Percentiles rank a stretch among this genome's conserved stretches.
phyloP scores from a whole-genome alignment of 163 green algal genomes.

The Chlorella variabilis region DNA sequence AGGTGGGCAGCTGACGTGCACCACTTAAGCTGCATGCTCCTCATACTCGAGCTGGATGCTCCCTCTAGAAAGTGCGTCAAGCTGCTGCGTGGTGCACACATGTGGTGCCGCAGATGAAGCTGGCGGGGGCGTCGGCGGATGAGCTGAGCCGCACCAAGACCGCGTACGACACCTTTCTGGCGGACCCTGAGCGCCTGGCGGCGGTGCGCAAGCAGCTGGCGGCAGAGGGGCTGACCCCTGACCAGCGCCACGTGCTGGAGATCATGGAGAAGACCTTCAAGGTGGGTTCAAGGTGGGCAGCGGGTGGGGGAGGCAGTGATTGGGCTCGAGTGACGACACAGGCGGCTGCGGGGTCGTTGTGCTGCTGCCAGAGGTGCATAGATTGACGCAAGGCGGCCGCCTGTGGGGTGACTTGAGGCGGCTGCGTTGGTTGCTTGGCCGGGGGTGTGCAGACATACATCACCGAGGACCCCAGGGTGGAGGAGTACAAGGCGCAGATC shows the following conservation, averaged over 20 bases:
- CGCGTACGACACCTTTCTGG: slow-evolving; percentile 70
- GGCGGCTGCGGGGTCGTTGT: no score
- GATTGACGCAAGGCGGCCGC: no score
- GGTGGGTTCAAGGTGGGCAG: slow-evolving; percentile 1
- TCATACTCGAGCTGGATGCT: no score
- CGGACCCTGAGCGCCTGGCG: slow-evolving; percentile 56
- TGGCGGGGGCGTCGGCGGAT: slow-evolving; percentile 57
- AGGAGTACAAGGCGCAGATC: slow-evolving; percentile 69
- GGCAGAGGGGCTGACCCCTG: slow-evolving; percentile 40
- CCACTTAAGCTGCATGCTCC: no score
- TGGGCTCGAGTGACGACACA: no score
- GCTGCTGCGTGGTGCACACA: no score
- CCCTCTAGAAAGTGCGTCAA: no score
- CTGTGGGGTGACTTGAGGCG: no score
- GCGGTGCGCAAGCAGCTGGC: slow-evolving; percentile 54
- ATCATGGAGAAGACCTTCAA: slow-evolving; percentile 80
- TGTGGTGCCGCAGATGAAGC: slow-evolving; percentile 34
- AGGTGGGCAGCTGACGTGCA: no score
- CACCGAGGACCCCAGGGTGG: slow-evolving; percentile 59
- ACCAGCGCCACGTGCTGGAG: slow-evolving; percentile 65
- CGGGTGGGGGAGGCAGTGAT: neutral
- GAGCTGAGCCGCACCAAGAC: slow-evolving; percentile 71
- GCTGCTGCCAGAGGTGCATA: no score
- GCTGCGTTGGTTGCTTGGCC: no score
- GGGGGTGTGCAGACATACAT: no score